Evolutionary conservation across 164 flowering plant species (phyloP), one percentile per base, ranked within the genome.

Genomic region (Macadamia tetraphylla): DNA sequence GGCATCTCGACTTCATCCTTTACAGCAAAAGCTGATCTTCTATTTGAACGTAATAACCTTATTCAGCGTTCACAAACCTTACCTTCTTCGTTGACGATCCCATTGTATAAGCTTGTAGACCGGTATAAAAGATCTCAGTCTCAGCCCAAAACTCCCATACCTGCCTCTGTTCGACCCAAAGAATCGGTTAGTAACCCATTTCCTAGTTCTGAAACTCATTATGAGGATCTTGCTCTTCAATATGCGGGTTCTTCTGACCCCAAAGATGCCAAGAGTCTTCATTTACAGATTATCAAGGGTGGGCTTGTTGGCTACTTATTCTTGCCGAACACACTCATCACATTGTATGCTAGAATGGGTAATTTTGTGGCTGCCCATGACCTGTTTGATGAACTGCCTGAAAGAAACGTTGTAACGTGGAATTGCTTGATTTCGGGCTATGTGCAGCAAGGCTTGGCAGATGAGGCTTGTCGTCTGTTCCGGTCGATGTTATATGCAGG

Each of bases 351-450:
- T 0, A 84, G 83, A 75, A 66, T 58, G 70, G 83, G 84, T 51
- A 85, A 85, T 65, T 55, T 88, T 80, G 70, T 6, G 9, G 81
- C 79, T 6, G 96, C 91, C 0, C 75, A 63, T 3, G 72, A 75
- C 56, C 6, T 89, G 88, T 89, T 93, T 62, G 92, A 79, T 69
- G 91, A 85, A 86, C 88, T 93, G 88, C 79, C 84, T 5, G 71
- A 76, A 0, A 91, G 73, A 67, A 89, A 89, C 73, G 53, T 68
- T 6, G 92, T 89, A 46, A 75, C 91, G 1, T 93, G 97, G 98
- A 78, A 89, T 46, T 86, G 87, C 65, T 74, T 92, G 81, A 81
- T 92, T 63, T 83, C 95, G 2, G 98, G 95, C 13, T 84, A 82
- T 71, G 70, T 77, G 14, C 80, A 75, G 40, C 81, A 79, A 69